Conservation (phyloP, 208 protist genomes). For the Porcisia hertigi region DNA sequence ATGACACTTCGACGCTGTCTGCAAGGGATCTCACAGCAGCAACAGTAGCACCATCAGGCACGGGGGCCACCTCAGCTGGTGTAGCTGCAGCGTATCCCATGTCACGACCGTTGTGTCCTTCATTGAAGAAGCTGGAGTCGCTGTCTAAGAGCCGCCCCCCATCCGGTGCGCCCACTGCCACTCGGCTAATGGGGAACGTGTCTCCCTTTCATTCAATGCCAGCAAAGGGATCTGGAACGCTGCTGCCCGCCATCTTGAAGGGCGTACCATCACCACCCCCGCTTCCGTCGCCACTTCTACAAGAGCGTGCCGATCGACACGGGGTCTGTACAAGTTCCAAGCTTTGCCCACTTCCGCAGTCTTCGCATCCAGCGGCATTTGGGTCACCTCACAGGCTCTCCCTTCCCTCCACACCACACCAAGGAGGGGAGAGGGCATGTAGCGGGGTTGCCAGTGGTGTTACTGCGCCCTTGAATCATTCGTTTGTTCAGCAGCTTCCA, state of each 20-base stretch:
- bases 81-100: not conserved
- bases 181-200: not conserved
- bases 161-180: not conserved
- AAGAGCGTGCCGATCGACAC: not conserved
- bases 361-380: not conserved
- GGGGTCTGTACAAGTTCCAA: not conserved
- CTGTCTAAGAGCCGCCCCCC: not conserved
- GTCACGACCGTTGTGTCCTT: not conserved
- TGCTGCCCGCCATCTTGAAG: not conserved
- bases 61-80: not conserved
- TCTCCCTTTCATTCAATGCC: not conserved
- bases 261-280: not conserved
- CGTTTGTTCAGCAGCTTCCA: not conserved
- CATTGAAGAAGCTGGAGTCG: not conserved
- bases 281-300: not conserved
- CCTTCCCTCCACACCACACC: constrained; percentile 2
- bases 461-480: not conserved
- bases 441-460: not conserved
- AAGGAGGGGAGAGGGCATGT: not conserved
- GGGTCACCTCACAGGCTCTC: not conserved
- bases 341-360: not conserved
- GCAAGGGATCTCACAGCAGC: not conserved
- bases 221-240: not conserved
- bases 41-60: not conserved
- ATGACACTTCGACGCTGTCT: not conserved